These are phyloP conservation scores for Fusarium napiforme DNA, from an alignment of 2,329 filamentous ascomycete genomes.

Conservation along the genomic window DNA sequence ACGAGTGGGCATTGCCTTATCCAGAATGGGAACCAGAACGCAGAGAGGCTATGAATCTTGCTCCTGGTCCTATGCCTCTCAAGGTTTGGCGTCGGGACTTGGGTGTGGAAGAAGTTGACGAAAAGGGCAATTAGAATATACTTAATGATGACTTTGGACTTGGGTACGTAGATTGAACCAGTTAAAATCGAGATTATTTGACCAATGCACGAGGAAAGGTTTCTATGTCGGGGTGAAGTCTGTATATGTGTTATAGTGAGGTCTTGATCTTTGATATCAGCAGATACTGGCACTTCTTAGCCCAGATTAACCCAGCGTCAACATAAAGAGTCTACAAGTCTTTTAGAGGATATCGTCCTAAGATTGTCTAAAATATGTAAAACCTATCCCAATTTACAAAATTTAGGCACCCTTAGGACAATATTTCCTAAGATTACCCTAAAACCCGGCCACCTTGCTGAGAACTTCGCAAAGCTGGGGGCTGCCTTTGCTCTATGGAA, in stretches of 20 bases:
- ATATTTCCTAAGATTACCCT: neutral
- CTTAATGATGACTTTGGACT: neutral
- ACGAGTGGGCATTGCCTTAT: conserved; percentile 50
- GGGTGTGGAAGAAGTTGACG: conserved; percentile 3
- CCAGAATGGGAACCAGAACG: conserved; percentile 34
- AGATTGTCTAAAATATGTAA: neutral
- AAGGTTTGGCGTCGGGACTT: conserved; percentile 41
- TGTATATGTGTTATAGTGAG: neutral
- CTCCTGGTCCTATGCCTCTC: conserved; percentile 36
- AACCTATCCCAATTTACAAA: neutral
- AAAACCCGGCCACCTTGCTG: neutral
- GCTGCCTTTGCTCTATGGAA: neutral
- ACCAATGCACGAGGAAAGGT: too few species aligned
- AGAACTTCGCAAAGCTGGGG: neutral
- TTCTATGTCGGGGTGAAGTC: neutral
- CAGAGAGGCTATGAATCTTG: conserved; percentile 38
- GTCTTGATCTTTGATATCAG: neutral
- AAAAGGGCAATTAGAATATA: conserved; percentile 7
- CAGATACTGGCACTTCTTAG: neutral
- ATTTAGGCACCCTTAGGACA: neutral
- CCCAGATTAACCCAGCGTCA: neutral
- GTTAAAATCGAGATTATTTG: neutral
- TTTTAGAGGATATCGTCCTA: neutral
- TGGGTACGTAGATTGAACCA: neutral
- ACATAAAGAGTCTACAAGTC: neutral